Evolutionary conservation across 2,329 filamentous ascomycete genomes (phyloP).

Genomic region (Nemania sp.): DNA sequence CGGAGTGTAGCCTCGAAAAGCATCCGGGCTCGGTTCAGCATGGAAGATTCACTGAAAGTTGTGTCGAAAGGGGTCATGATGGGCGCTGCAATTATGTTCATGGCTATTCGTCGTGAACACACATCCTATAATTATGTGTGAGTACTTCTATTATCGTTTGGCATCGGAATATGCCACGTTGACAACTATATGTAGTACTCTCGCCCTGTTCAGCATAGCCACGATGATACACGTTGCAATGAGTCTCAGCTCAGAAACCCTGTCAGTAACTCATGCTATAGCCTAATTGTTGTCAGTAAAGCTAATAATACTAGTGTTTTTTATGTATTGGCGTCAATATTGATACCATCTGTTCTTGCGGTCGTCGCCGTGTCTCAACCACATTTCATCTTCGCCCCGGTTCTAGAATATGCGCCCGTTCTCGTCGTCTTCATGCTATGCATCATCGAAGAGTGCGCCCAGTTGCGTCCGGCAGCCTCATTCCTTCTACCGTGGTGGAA

Average conservation of each 20-base stretch:
- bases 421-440: conserved; percentile 28
- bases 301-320: conserved; percentile 28
- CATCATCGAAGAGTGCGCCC: conserved; percentile 33
- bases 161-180: conserved; percentile 23
- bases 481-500: conserved; percentile 16
- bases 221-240: conserved; percentile 29
- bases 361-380: conserved; percentile 17
- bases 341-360: conserved; percentile 13
- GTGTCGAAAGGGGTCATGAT: conserved; percentile 43
- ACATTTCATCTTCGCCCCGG: conserved; percentile 11
- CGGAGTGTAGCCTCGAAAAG: not conserved
- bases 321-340: conserved; percentile 24
- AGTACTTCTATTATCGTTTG: conserved; percentile 19
- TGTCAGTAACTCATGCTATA: conserved; percentile 23
- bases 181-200: conserved; percentile 33
- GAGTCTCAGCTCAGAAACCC: conserved; percentile 37
- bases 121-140: conserved; percentile 40
- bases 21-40: not conserved
- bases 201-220: conserved; percentile 39
- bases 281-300: not conserved
- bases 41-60: conserved; percentile 28
- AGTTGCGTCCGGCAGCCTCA: not conserved
- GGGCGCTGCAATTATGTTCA: conserved; percentile 40
- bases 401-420: conserved; percentile 25
- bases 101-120: conserved; percentile 32